Base-by-base conservation (phyloP, 2,329 filamentous ascomycete species). In the Drechslera avenae region DNA sequence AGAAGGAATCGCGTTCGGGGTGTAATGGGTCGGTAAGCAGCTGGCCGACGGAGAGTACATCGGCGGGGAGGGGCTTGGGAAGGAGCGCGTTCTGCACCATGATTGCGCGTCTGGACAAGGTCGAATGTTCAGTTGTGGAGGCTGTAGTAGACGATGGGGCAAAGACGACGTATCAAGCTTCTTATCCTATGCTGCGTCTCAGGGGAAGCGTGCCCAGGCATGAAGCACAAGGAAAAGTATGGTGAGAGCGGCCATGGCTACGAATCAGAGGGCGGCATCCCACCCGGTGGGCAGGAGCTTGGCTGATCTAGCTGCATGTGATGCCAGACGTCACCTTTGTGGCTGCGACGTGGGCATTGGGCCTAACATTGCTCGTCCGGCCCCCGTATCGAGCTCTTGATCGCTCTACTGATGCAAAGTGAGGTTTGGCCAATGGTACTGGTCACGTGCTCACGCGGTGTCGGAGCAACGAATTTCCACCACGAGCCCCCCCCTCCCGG, bases 11-110 rank as follows among this genome's bases (percentile, higher is more conserved):
- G 44, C 60, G 64, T 45, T 72, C 71, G 54, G 71, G 71, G 50
- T 73, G 67, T 10, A 73, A 62, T 18, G 71, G 71, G 49, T 73
- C 66, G 36, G 64, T 64, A 14, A 73, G 60, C 39, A 73, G 68
- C 59, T 73, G 71, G 52, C 71, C 71, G 35, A 73, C 67, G 39
- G 63, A 59, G 23, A 73, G 57, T 26, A 66, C 60, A 46, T 72
- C 63, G 10, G 68, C 51, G n/a, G 69, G 63, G 46, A 73, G 62
- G 19, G 71, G 71, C 39, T 70, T 71, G 1, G 71, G 71, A 30
- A 73, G 67, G 30, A 73, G 64, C 50, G 66, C 68, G 61, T 72
- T 65, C 43, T 69, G 62, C 18, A 67, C 65, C 71, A 73, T 72
- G 28, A 52, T 56, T 49, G 30, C 50, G 39, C 16, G 14, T 19